phyloP scores from a whole-genome alignment of 257 asterid genomes.

The Paraleonurus japonicus region DNA sequence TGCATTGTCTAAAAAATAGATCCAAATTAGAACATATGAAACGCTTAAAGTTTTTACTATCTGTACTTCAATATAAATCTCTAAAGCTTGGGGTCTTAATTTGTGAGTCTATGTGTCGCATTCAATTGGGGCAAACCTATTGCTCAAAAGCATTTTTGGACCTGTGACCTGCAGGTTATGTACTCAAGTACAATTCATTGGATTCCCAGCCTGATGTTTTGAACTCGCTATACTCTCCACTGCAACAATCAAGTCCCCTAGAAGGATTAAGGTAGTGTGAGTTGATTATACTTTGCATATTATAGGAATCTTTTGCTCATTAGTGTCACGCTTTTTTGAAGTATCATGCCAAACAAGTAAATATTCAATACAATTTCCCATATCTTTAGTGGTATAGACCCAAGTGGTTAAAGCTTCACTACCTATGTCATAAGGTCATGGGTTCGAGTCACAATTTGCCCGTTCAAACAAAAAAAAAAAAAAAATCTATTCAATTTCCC shows the following conservation, averaged over 20 bases:
- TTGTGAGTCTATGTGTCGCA: slow-evolving; percentile 15
- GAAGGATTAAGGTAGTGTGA: slow-evolving; percentile 78
- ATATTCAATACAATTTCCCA: background rate
- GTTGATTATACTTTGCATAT: slow-evolving; percentile 17
- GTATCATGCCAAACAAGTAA: background rate
- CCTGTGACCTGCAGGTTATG: slow-evolving; percentile 65
- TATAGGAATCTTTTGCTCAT: background rate
- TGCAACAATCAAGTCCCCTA: slow-evolving; percentile 81
- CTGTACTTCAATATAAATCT: slow-evolving; percentile 11
- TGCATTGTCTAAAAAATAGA: slow-evolving; percentile 15
- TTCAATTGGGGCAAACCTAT: background rate
- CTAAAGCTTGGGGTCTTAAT: slow-evolving; percentile 18
- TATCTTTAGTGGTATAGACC: too few species aligned
- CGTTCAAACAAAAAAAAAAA: too few species aligned
- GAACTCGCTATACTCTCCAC: slow-evolving; percentile 90
- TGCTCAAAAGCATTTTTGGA: slow-evolving; percentile 20
- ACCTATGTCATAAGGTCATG: too few species aligned
- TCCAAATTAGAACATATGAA: slow-evolving; percentile 9
- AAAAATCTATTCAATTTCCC: too few species aligned
- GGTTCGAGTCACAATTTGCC: too few species aligned
- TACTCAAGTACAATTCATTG: slow-evolving; percentile 83
- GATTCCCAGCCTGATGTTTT: slow-evolving; percentile 95
- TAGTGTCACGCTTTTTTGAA: background rate
- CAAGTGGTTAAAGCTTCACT: too few species aligned
- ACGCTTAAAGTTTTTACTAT: background rate